Evolutionary conservation across 2,329 filamentous ascomycete species (phyloP).

Genomic region (Exophiala dermatitidis): DNA sequence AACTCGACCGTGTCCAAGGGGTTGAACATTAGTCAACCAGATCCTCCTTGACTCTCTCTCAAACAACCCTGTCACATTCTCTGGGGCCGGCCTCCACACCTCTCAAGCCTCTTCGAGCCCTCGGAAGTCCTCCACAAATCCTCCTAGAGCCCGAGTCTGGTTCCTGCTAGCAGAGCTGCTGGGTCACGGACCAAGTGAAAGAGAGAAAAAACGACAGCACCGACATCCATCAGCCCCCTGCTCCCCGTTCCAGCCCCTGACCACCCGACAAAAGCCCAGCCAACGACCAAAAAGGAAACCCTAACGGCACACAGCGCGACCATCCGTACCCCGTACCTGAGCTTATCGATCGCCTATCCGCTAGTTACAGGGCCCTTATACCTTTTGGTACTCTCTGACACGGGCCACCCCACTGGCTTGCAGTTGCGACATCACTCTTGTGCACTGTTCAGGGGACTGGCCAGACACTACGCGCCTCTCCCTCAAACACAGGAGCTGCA

Average conservation of each 20-base stretch:
- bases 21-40: constrained; percentile 8
- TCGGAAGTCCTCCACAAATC: neutral
- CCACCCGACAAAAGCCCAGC: constrained; percentile 7
- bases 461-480: constrained; percentile 18
- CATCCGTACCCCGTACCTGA: constrained; percentile 15
- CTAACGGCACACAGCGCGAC: constrained; percentile 13
- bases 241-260: constrained; percentile 16
- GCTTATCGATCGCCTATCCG: constrained; percentile 24
- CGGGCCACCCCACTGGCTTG: constrained; percentile 12
- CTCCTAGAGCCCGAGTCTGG: neutral
- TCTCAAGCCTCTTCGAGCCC: constrained; percentile 14
- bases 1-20: constrained; percentile 16
- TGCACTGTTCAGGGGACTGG: constrained; percentile 21
- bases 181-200: constrained; percentile 1
- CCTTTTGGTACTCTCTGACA: constrained; percentile 1
- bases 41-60: constrained; percentile 3
- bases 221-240: constrained; percentile 9
- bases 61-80: constrained; percentile 10
- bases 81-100: constrained; percentile 22
- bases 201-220: constrained; percentile 3
- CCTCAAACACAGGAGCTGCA: constrained; percentile 25
- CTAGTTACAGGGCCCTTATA: constrained; percentile 11
- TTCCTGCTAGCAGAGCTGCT: neutral
- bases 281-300: constrained; percentile 11
- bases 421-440: constrained; percentile 21